A percentile compares a stretch with the other conserved stretches of the same genome.
phyloP scores from a whole-genome alignment of 768 basidiomycete species.

The Lentinula lateritia region DNA sequence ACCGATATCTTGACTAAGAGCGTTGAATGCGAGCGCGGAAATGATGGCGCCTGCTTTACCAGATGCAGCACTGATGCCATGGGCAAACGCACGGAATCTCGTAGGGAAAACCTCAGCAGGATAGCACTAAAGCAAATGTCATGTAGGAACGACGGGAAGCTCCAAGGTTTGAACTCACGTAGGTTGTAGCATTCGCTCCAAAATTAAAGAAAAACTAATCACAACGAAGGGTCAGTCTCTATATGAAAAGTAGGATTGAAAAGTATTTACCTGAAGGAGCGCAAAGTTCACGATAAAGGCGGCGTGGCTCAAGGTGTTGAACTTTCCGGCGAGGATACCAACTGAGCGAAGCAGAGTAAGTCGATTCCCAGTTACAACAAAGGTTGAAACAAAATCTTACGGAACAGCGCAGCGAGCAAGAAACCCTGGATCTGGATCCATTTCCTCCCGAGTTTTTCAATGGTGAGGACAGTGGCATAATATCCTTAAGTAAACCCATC shows the following conservation, averaged over 20 bases:
- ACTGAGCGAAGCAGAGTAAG: slow-evolving; percentile 28
- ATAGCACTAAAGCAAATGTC: slow-evolving; percentile 39
- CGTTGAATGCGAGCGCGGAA: slow-evolving; percentile 68
- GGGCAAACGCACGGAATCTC: slow-evolving; percentile 64
- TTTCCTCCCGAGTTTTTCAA: slow-evolving; percentile 72
- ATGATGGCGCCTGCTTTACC: slow-evolving; percentile 79
- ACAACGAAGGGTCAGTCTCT: neutral
- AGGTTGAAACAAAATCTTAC: slow-evolving; percentile 29
- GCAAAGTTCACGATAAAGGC: slow-evolving; percentile 72
- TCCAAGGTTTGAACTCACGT: slow-evolving; percentile 23
- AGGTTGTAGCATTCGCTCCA: slow-evolving; percentile 66
- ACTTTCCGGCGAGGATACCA: slow-evolving; percentile 63
- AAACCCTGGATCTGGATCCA: slow-evolving; percentile 75
- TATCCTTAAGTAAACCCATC: slow-evolving; percentile 39
- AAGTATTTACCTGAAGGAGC: slow-evolving; percentile 44
- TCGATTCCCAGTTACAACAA: neutral
- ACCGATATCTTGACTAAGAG: slow-evolving; percentile 53
- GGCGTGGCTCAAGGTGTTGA: slow-evolving; percentile 46
- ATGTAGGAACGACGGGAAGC: neutral
- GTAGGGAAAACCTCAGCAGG: slow-evolving; percentile 82
- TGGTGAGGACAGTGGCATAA: slow-evolving; percentile 61
- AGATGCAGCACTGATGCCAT: slow-evolving; percentile 67
- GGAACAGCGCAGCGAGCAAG: slow-evolving; percentile 61
- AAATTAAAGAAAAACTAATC: slow-evolving; percentile 76
- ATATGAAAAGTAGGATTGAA: neutral